phyloP scores from a whole-genome alignment of 192 early-diverging fungal species.

The Spinellus fusiger region DNA sequence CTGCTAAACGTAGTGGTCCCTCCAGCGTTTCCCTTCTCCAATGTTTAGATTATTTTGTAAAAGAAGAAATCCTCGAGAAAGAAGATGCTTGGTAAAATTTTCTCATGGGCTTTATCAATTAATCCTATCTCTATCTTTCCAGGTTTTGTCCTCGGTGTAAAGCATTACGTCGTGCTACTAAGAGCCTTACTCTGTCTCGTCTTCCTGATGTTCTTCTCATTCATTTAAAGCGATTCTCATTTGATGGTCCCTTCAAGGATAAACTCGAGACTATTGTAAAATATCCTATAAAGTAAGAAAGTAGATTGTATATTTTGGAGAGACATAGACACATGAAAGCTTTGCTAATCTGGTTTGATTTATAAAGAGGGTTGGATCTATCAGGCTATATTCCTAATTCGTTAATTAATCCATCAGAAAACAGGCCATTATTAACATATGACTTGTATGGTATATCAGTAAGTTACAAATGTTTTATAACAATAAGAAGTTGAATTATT shows the following conservation, averaged over 20 bases:
- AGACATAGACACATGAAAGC: neutral
- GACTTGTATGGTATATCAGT: conserved; percentile 81
- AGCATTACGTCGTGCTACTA: conserved; percentile 62
- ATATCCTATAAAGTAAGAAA: conserved; percentile 61
- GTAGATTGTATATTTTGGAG: neutral
- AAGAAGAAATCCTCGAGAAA: conserved; percentile 82
- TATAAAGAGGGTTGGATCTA: conserved; percentile 47
- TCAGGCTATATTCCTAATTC: conserved; percentile 42
- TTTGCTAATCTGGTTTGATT: neutral
- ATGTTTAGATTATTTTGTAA: conserved; percentile 82
- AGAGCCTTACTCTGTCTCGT: conserved; percentile 69
- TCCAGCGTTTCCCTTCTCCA: conserved; percentile 65
- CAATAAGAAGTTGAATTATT: no score
- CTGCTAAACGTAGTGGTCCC: conserved; percentile 37
- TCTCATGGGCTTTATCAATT: neutral
- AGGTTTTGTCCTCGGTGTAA: conserved; percentile 79
- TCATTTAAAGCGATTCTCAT: conserved; percentile 93
- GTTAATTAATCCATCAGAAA: conserved; percentile 5
- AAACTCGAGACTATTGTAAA: conserved; percentile 85
- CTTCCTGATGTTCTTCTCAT: conserved; percentile 88
- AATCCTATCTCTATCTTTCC: neutral
- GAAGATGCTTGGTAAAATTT: conserved; percentile 74
- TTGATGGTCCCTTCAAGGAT: conserved; percentile 85
- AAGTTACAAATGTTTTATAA: conserved; percentile 36
- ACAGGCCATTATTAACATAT: conserved; percentile 37